Percentiles rank a stretch among this genome's conserved stretches.
phyloP scores from a whole-genome alignment of 2,329 filamentous ascomycete species.

The Colletotrichum navitas region DNA sequence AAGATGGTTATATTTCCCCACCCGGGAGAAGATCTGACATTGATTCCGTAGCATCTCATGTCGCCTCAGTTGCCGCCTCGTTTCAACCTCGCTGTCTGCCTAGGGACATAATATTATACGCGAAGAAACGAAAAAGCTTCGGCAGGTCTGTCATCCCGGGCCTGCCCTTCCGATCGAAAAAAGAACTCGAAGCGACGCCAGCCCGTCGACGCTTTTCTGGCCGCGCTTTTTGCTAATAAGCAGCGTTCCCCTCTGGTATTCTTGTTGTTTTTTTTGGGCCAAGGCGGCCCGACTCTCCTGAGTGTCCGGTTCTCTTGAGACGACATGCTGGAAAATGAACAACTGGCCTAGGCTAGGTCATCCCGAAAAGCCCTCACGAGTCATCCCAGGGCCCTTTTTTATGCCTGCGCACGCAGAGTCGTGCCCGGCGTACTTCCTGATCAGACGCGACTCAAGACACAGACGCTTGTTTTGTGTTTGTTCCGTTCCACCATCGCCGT shows the following conservation, averaged over 20 bases:
- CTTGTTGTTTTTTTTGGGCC: neutral
- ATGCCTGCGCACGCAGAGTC: neutral
- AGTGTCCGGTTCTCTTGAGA: slow-evolving; percentile 11
- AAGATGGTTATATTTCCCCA: neutral
- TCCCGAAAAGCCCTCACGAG: slow-evolving; percentile 26
- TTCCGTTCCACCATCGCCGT: slow-evolving; percentile 14
- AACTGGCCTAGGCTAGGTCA: slow-evolving; percentile 39
- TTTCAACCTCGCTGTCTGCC: slow-evolving; percentile 23
- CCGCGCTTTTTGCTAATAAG: neutral
- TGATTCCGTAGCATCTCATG: slow-evolving; percentile 3
- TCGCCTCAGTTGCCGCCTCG: neutral
- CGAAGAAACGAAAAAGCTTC: slow-evolving; percentile 30
- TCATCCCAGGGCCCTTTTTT: slow-evolving; percentile 20
- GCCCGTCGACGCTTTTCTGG: slow-evolving; percentile 1
- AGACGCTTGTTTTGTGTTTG: slow-evolving; percentile 34
- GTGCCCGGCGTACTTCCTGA: slow-evolving; percentile 13
- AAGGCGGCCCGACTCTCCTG: slow-evolving; percentile 10
- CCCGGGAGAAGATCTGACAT: slow-evolving; percentile 3
- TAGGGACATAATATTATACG: slow-evolving; percentile 7
- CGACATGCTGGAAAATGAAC: slow-evolving; percentile 22
- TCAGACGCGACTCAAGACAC: slow-evolving; percentile 33
- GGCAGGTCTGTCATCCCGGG: slow-evolving; percentile 13
- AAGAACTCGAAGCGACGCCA: neutral
- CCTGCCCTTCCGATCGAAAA: neutral
- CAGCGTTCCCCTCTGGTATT: neutral